These are phyloP conservation scores for Septoria linicola DNA, from an alignment of 2,329 filamentous ascomycete genomes.

Conservation along the genomic window DNA sequence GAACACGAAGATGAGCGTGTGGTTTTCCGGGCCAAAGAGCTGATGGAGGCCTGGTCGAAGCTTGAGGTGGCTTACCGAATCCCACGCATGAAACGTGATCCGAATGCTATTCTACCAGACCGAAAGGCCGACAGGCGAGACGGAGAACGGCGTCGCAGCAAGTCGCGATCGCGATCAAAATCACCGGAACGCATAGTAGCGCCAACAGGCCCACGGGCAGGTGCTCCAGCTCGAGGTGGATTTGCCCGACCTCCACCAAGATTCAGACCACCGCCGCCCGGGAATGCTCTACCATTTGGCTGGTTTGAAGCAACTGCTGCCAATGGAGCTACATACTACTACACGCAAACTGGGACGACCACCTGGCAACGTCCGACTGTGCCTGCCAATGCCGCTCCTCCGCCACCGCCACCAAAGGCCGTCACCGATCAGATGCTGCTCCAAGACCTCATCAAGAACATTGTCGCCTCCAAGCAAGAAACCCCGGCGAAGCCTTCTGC, in stretches of 20 bases:
- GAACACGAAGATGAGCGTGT: conserved; percentile 69
- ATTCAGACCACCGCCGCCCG: conserved; percentile 48
- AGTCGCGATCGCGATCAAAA: conserved; percentile 50
- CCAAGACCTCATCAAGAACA: conserved; percentile 72
- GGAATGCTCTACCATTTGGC: conserved; percentile 67
- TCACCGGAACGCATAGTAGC: conserved; percentile 48
- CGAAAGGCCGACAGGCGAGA: conserved; percentile 61
- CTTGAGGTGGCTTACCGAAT: conserved; percentile 91
- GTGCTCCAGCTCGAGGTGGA: conserved; percentile 59
- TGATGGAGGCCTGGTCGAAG: conserved; percentile 84
- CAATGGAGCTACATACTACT: conserved; percentile 78
- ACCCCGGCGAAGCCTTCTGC: conserved; percentile 56
- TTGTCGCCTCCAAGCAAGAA: conserved; percentile 61
- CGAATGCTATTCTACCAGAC: conserved; percentile 53
- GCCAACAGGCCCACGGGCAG: conserved; percentile 52
- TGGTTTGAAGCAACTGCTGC: conserved; percentile 77
- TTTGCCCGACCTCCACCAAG: conserved; percentile 51
- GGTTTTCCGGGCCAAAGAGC: conserved; percentile 64
- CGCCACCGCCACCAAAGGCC: conserved; percentile 61
- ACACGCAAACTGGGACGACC: conserved; percentile 71
- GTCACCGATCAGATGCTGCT: conserved; percentile 73
- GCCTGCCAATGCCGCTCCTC: conserved; percentile 56
- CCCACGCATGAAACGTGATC: conserved; percentile 81
- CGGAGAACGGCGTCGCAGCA: conserved; percentile 49
- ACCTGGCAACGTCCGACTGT: conserved; percentile 78